Base-by-base conservation (phyloP, 2,329 filamentous ascomycete genomes). In the Penicillium sp. region DNA sequence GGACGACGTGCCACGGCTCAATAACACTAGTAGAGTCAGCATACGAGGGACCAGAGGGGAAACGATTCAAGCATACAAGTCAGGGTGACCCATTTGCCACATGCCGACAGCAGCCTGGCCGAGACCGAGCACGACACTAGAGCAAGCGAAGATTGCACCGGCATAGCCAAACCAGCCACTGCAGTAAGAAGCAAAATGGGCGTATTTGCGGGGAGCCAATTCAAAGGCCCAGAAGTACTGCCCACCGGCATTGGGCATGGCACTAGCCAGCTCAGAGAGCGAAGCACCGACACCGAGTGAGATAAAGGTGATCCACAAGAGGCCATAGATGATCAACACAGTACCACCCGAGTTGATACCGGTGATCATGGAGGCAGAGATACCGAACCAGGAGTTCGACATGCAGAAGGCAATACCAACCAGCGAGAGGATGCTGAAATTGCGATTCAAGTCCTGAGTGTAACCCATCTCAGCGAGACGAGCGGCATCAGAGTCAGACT, bases 151-250 rank as follows among this genome's bases (percentile, higher is more conserved):
- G 50, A 84, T 77, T 21, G 76, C 74, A 14, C 80, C 81, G n/a
- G 79, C 78, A 75, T 80, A 83, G 2, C 79, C 79, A 54, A 83
- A 75, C 74, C 77, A 82, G 10, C 79, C 79, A 1, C 77, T 80
- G 46, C 79, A 49, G 52, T 81, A 82, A 11, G 75, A 77, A 5
- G 74, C 71, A 50, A 80, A 72, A 27, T 76, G 76, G 2, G 76
- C 72, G 54, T 73, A 80, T 53, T 68, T 74, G 58, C 68, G 75
- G 2, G 79, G 77, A 2, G 78, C 77, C 57, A 82, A 63, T 53
- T 79, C 74, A 49, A 75, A 77, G 1, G 79, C 76, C 78, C 79
- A 81, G 58, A 79, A 81, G 61, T 81, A 82, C 63, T 81, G 77
- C 0, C 80, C 80, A 22, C 79, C 79, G 5, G 79, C 76, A 67